Evolutionary conservation across 2,329 filamentous ascomycete genomes (phyloP).

Genomic region (Cladosporium sp.): DNA sequence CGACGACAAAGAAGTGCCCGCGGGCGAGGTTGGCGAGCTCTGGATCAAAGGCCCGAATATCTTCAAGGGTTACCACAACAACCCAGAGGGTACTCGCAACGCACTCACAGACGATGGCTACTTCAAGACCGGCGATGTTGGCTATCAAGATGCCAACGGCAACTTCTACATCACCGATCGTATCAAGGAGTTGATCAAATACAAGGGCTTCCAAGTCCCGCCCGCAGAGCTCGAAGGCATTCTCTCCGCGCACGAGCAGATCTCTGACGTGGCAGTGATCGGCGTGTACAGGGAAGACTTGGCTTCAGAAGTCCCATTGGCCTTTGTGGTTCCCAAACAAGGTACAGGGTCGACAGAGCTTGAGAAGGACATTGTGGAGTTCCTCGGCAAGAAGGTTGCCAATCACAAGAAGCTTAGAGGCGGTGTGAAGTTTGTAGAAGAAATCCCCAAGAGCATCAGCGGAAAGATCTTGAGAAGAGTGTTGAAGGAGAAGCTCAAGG

Average conservation of each 20-base stretch:
- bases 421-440: constrained; percentile 43
- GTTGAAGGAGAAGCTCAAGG: constrained; percentile 40
- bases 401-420: constrained; percentile 46
- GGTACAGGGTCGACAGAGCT: constrained; percentile 29
- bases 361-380: constrained; percentile 41
- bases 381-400: constrained; percentile 43
- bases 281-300: constrained; percentile 43
- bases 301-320: constrained; percentile 45
- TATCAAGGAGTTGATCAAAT: constrained; percentile 65
- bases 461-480: constrained; percentile 47
- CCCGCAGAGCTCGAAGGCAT: constrained; percentile 46
- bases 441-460: constrained; percentile 45
- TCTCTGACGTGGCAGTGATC: constrained; percentile 44
- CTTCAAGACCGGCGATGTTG: constrained; percentile 88
- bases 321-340: constrained; percentile 40
- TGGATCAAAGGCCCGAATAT: constrained; percentile 77
- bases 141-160: constrained; percentile 69
- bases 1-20: constrained; percentile 55
- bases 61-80: constrained; percentile 74
- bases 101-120: constrained; percentile 73
- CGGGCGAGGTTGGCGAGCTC: constrained; percentile 54
- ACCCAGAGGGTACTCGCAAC: constrained; percentile 64
- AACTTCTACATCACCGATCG: constrained; percentile 91
- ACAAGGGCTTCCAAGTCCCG: constrained; percentile 45
- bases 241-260: constrained; percentile 37